These are phyloP conservation scores for Cicer yamashitae DNA, from an alignment of 306 rosid genomes.

Conservation along the genomic window DNA sequence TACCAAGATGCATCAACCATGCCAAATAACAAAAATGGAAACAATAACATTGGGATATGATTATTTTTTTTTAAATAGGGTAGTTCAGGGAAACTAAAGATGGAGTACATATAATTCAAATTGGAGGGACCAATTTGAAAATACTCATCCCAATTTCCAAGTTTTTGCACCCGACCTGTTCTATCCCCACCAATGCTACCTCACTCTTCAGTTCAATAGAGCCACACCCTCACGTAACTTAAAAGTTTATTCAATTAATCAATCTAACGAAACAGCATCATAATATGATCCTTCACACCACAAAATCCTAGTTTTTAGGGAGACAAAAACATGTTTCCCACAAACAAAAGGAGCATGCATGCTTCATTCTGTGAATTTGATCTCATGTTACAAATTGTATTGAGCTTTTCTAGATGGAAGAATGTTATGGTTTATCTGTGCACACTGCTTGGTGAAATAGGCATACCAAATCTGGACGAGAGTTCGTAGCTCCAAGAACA, in stretches of 20 bases:
- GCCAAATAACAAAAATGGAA: constrained; percentile 6
- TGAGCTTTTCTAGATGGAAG: constrained; percentile 2
- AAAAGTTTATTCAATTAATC: not conserved
- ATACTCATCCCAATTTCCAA: constrained; percentile 7
- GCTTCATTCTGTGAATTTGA: constrained; percentile 29
- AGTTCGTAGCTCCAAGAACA: constrained; percentile 90
- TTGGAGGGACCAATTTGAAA: constrained; percentile 12
- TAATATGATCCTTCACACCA: constrained; percentile 7
- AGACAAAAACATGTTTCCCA: constrained; percentile 3
- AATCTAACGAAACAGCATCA: constrained; percentile 9
- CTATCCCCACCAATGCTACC: constrained; percentile 15
- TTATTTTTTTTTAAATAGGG: not conserved
- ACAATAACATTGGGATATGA: not conserved
- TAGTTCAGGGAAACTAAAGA: not conserved
- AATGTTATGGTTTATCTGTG: not conserved
- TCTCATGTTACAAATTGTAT: constrained; percentile 12
- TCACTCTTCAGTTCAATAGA: constrained; percentile 16
- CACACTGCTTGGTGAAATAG: constrained; percentile 3
- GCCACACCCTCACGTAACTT: constrained; percentile 4
- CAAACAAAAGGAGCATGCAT: not conserved
- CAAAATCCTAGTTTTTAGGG: constrained; percentile 9
- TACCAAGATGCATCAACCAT: constrained; percentile 18
- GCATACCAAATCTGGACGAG: constrained; percentile 96
- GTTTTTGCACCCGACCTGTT: not conserved
- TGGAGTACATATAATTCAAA: constrained; percentile 6